Conservation (phyloP, 225 moss, liverwort and hornwort species). For the Marchantia paleacea region DNA sequence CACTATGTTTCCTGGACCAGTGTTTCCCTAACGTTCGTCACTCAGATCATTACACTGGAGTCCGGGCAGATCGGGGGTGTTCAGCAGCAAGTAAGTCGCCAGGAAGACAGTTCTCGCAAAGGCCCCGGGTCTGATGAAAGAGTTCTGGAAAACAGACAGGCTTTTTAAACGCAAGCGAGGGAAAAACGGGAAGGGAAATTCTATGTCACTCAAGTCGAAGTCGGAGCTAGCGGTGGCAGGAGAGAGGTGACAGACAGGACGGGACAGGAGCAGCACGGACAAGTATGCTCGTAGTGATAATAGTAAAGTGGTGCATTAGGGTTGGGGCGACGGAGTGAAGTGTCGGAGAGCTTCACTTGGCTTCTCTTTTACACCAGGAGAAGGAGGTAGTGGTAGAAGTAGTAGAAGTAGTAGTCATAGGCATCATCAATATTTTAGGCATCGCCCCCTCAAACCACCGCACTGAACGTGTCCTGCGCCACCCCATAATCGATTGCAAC, state of each 20-base stretch:
- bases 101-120: constrained; percentile 1
- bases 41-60: background rate
- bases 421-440: constrained; percentile 17
- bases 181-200: background rate
- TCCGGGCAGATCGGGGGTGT: constrained; percentile 8
- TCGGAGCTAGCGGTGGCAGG: background rate
- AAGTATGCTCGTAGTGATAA: background rate
- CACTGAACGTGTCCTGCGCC: constrained; percentile 8
- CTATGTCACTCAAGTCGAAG: background rate
- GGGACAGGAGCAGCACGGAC: background rate
- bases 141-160: background rate
- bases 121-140: background rate
- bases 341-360: constrained; percentile 9
- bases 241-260: background rate
- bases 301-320: constrained; percentile 17
- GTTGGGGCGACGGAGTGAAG: constrained; percentile 14
- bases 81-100: background rate
- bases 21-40: background rate
- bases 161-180: background rate
- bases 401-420: background rate
- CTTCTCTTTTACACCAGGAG: constrained; percentile 14
- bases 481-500: background rate
- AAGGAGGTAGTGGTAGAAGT: background rate
- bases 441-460: constrained; percentile 11
- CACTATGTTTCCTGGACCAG: background rate